phyloP scores from a whole-genome alignment of 2,329 filamentous ascomycete genomes.

The Pestalotiopsis fici region DNA sequence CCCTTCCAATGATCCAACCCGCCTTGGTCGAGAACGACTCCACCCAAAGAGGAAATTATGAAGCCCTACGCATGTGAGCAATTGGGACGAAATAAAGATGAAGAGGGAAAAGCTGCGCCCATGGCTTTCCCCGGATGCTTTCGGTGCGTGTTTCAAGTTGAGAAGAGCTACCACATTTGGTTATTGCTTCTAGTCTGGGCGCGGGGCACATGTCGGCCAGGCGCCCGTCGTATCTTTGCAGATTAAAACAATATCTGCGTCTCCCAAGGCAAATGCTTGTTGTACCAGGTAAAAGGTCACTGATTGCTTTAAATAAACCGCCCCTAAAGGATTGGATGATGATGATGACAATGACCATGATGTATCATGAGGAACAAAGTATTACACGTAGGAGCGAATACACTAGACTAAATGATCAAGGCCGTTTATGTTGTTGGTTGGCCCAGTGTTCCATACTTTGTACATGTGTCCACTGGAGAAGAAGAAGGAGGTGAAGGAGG shows the following conservation, averaged over 20 bases:
- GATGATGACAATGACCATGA: too few relatives aligned
- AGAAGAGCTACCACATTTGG: conserved; percentile 1
- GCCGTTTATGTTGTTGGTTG: neutral
- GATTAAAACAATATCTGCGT: neutral
- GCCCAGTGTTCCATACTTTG: neutral
- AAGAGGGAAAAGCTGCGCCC: neutral
- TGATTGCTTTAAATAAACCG: neutral
- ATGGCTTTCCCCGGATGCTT: conserved; percentile 3
- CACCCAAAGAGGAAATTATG: neutral
- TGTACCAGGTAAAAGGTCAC: neutral
- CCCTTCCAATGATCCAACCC: neutral
- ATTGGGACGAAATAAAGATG: neutral
- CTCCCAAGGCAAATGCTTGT: neutral
- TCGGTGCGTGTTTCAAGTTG: conserved; percentile 6
- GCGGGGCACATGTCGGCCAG: neutral
- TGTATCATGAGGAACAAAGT: neutral
- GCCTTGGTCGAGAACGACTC: neutral
- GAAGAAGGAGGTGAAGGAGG: neutral
- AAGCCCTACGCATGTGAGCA: neutral
- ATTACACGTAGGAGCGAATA: neutral
- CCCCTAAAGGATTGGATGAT: neutral
- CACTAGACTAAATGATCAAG: neutral
- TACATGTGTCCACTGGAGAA: neutral
- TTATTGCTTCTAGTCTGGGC: neutral
- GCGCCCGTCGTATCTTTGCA: neutral